Evolutionary conservation across 2,329 filamentous ascomycete species (phyloP), one percentile per base, ranked within the genome.

Genomic region (Verticillium klebahnii): DNA sequence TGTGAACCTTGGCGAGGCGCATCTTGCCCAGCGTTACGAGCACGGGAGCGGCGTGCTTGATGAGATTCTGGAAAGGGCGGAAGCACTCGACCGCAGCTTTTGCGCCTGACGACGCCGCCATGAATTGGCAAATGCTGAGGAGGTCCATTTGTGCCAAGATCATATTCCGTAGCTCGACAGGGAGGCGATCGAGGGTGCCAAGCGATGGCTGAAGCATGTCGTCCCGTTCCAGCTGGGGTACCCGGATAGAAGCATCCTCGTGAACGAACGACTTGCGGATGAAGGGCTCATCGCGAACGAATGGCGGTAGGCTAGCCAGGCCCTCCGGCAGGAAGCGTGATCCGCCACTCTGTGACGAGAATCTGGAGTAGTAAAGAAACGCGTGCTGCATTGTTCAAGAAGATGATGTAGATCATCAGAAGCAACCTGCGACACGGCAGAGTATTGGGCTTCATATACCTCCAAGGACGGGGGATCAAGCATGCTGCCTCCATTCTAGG

Each of bases 21-120:
- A 69, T 71, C 50, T 64, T 59, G 11, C 65, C 64, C 52, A 73
- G 62, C 14, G 67, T 68, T 6, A 55, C 58, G 56, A 74, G 56
- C 15, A 67, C 59, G 36, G 62, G 62, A n/a, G 68, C 71, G 5
- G 70, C 72, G 60, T 73, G 82, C 66, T 79, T 78, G 39, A 77
- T 75, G 36, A 74, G 68, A 37, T 77, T 74, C 40, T 65, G 56
- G 29, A 66, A 25, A 12, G 11, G 19, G 8, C 8, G 50, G 8
- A 54, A 31, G 9, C 19, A 2, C 9, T 25, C 15, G 19, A 54
- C 19, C 9, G 19, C 19, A 9, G 19, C 19, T 8, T 25, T 25
- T 5, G 50, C 19, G n/a, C 50, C 23, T 25, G 50, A 54, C 19
- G 66, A 71, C 15, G 65, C 63, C 34, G 59, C 62, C 19, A 71